Evolutionary conservation across 208 protist species (phyloP).

Genomic region (Acanthamoeba culbertsoni): DNA sequence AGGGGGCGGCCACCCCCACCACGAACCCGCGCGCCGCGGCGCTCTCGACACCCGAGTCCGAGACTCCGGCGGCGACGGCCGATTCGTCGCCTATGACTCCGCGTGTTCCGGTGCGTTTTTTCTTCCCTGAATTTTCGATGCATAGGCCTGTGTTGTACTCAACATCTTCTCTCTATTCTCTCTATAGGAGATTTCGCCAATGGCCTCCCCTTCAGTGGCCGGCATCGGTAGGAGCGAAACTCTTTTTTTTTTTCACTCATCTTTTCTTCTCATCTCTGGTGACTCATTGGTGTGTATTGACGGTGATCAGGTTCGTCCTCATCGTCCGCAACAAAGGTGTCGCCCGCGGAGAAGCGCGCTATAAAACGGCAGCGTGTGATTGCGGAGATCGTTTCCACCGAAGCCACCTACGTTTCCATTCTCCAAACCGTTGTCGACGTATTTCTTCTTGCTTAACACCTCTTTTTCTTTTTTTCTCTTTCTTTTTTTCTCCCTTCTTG

Average conservation of each 20-base stretch:
- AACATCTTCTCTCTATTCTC: too few relatives aligned
- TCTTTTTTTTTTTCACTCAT: too few relatives aligned
- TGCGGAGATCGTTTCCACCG: slow-evolving; percentile 48
- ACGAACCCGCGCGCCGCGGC: not conserved
- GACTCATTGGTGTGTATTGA: not conserved
- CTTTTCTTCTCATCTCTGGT: not conserved
- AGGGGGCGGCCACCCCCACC: not conserved
- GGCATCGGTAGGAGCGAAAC: too few relatives aligned
- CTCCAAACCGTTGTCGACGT: slow-evolving; percentile 47
- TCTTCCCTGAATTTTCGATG: too few relatives aligned
- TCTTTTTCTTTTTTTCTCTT: not conserved
- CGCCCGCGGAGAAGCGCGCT: slow-evolving; percentile 4
- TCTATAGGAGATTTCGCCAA: too few relatives aligned
- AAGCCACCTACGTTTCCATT: slow-evolving; percentile 13
- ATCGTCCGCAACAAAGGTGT: not conserved
- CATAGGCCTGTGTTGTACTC: too few relatives aligned
- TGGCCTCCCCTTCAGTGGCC: too few relatives aligned
- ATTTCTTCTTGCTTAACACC: not conserved
- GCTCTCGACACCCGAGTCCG: not conserved
- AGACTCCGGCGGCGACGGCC: too few relatives aligned
- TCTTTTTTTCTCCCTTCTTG: not conserved
- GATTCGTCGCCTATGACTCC: too few relatives aligned
- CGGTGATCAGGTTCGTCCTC: not conserved
- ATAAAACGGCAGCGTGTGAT: slow-evolving; percentile 27
- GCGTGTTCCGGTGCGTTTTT: too few relatives aligned